Conservation (phyloP, 2,329 filamentous ascomycete species). For the Exophiala viscosa region DNA sequence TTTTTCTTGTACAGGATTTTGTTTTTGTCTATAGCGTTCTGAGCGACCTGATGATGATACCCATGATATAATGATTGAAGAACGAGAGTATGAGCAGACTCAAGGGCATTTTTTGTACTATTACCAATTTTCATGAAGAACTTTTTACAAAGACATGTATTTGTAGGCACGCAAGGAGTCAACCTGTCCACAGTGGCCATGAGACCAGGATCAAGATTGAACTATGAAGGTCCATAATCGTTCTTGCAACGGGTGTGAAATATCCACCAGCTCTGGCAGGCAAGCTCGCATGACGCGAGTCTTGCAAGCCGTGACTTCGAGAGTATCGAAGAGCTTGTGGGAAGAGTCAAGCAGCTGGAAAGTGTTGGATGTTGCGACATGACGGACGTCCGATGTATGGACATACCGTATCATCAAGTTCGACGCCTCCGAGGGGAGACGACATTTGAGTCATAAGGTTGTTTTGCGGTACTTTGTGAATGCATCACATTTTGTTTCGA, state of each 20-base stretch:
- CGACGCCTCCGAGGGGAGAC: no score
- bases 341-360: conserved; percentile 28
- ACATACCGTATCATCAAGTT: no score
- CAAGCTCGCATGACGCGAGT: conserved; percentile 23
- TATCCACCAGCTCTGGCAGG: conserved; percentile 27
- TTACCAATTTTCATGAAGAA: background rate
- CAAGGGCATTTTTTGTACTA: conserved; percentile 6
- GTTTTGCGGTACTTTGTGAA: no score
- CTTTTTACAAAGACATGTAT: background rate
- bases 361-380: conserved; percentile 28
- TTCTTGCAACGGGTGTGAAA: conserved; percentile 28
- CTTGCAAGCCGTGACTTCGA: conserved; percentile 24
- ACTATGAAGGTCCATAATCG: conserved; percentile 29
- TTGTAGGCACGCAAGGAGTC: conserved; percentile 30
- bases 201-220: conserved; percentile 22
- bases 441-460: no score
- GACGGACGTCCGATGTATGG: background rate
- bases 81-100: background rate
- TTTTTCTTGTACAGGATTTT: background rate
- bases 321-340: conserved; percentile 26
- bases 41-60: conserved; percentile 12
- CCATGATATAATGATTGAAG: conserved; percentile 12
- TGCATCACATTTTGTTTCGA: no score
- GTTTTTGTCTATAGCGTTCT: conserved; percentile 23
- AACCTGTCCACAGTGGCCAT: conserved; percentile 26